Base-by-base conservation (phyloP, 148 eudicot genomes). In the Diospyros kaki region DNA sequence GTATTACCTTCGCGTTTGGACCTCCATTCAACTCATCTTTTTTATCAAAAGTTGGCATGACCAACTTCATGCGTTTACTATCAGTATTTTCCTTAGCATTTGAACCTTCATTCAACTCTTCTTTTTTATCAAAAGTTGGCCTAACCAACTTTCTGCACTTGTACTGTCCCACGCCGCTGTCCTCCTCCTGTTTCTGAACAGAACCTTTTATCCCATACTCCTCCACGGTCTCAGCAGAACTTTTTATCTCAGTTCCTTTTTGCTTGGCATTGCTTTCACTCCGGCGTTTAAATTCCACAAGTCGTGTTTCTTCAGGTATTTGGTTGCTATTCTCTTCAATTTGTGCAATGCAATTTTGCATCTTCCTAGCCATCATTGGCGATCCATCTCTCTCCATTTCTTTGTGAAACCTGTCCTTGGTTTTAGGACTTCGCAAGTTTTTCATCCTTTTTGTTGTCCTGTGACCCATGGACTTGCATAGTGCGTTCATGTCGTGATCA, bases 201-300 rank as follows among this genome's bases (percentile, higher is more conserved):
- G 77, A 61, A n/a, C 73, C 72, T 56, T 72, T 11, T 9, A 14
- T 64, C 59, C 39, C 64, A 52, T 18, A 53, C 69, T n/a, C 73
- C 69, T n/a, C 73, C 7, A 15, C 46, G 39, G 10, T n/a, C 17
- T 43, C 71, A 68, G 48, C 56, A 73, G 38, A 73, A 67, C 5
- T 15, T 68, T 72, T 59, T 17, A 38, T 44, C 45, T 18, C 40
- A 53, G 18, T 66, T 12, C 48, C 71, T 46, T 65, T 75, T 70
- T 62, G 44, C 9, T 5, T 63, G 45, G 60, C 80, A 48, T 64
- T 82, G 14, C 40, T 52, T 45, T 75, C 76, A 73, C 85, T 85
- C 28, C 88, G 80, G 6, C 88, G 88, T 78, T 75, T 82, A 69
- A 85, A 85, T 48, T 83, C 77, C 53, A 80, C 76, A 45, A 68